These are phyloP conservation scores for Colletotrichum euphorbiae DNA, from an alignment of 2,329 filamentous ascomycete species.

Conservation along the genomic window DNA sequence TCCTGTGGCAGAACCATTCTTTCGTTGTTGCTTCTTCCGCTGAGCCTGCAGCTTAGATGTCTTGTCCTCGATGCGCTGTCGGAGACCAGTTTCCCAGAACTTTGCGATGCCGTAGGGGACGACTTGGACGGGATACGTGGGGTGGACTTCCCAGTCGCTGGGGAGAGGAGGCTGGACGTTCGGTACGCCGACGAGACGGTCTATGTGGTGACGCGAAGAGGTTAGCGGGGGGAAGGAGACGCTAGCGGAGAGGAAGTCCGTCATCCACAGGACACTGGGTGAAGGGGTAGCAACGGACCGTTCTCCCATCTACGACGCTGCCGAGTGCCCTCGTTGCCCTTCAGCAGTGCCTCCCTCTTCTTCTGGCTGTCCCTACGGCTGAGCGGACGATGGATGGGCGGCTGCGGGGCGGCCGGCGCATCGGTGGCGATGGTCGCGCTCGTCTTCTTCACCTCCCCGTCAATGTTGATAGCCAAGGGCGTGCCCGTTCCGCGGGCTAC, in stretches of 20 bases:
- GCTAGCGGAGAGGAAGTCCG: background rate
- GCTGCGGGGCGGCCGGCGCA: slow-evolving; percentile 40
- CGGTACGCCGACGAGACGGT: slow-evolving; percentile 87
- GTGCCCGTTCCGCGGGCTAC: slow-evolving; percentile 69
- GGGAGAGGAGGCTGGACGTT: slow-evolving; percentile 85
- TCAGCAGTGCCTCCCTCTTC: slow-evolving; percentile 79
- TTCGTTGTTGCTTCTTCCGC: slow-evolving; percentile 60
- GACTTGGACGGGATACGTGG: slow-evolving; percentile 80
- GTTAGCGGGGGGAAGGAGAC: slow-evolving; percentile 5
- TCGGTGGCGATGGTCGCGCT: slow-evolving; percentile 34
- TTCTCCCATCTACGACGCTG: slow-evolving; percentile 95
- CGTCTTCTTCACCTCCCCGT: slow-evolving; percentile 57
- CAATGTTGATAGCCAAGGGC: slow-evolving; percentile 80
- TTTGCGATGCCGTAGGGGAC: slow-evolving; percentile 92
- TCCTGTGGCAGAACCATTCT: slow-evolving; percentile 54
- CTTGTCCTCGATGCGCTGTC: slow-evolving; percentile 63
- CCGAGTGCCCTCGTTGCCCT: slow-evolving; percentile 90
- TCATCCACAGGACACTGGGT: background rate
- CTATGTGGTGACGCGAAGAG: slow-evolving; percentile 56
- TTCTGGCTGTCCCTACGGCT: slow-evolving; percentile 66
- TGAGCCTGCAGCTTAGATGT: slow-evolving; percentile 53
- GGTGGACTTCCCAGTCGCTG: slow-evolving; percentile 83
- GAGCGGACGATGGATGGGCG: slow-evolving; percentile 57
- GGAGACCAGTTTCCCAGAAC: slow-evolving; percentile 76
- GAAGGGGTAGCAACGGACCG: slow-evolving; percentile 61